Percentiles rank a stretch among this genome's conserved stretches.
phyloP scores from a whole-genome alignment of 2,329 filamentous ascomycete species.

The Alternaria longipes region DNA sequence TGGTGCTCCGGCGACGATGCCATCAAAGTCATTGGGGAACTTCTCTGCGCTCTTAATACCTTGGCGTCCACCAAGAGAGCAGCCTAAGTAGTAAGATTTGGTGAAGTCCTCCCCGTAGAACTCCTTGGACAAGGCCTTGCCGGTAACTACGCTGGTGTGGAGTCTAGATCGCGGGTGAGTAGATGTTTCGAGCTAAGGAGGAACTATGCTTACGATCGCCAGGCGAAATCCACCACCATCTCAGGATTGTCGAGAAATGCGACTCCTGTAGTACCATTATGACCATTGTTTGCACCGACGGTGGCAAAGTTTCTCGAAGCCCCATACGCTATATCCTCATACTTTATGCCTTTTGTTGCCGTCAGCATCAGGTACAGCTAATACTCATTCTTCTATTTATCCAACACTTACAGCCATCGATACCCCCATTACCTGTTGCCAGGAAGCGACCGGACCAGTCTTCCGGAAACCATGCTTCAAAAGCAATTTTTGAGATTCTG shows the following conservation, averaged over 20 bases:
- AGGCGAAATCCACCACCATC: conserved; percentile 60
- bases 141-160: conserved; percentile 52
- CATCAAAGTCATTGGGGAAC: conserved; percentile 49
- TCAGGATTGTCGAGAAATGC: conserved; percentile 58
- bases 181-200: too few species aligned
- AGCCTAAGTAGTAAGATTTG: conserved; percentile 52
- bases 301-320: conserved; percentile 50
- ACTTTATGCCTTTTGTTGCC: conserved; percentile 50
- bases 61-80: conserved; percentile 48
- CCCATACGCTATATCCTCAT: conserved; percentile 53
- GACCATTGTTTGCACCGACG: conserved; percentile 53
- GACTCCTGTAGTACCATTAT: conserved; percentile 55
- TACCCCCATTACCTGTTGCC: conserved; percentile 54
- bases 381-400: too few species aligned
- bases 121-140: conserved; percentile 48
- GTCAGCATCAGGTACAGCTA: not conserved
- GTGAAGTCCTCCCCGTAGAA: conserved; percentile 51
- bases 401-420: conserved; percentile 51
- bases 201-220: conserved; percentile 44
- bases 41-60: conserved; percentile 38
- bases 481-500: conserved; percentile 51
- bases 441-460: conserved; percentile 53
- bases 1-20: conserved; percentile 46
- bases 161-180: conserved; percentile 26
- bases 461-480: conserved; percentile 52